Evolutionary conservation across 495 filamentous ascomycete species (phyloP), one percentile per base, ranked within the genome.

Genomic region (Neurospora africana): DNA sequence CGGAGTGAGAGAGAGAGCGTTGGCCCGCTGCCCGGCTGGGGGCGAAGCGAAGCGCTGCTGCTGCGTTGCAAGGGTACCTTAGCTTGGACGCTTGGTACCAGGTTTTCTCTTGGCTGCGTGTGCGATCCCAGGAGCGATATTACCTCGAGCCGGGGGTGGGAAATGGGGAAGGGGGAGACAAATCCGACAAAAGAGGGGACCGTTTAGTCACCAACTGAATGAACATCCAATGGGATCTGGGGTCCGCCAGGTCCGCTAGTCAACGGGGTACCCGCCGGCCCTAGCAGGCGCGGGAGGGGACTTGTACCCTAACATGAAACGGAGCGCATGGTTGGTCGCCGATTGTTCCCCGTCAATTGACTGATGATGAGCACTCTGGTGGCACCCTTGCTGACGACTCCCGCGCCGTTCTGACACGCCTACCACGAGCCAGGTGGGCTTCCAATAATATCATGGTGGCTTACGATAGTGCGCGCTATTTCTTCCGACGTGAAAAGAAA

Each of bases 251-350:
- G 61, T 19, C 21, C 68, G 68, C 43, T 65, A 70, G 68, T 19
- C n/a, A 65, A 69, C 23, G 13, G 68, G 36, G 68, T 70, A 65
- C 65, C 68, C 53, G 19, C 38, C 35, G 17, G 30, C 39, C 35
- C 61, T 5, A 70, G 13, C 21, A 35, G 10, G 39, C 58, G 35
- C 11, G 40, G 61, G 36, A 58, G 70, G 67, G 21, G 68, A 76
- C 73, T 58, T 74, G 4, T 0, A 40, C 35, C 10, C 69, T 72
- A 74, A 76, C 73, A 43, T 71, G 72, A 76, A 76, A 76, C 70
- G 72, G 74, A 72, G 72, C 38, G 47, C 47, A 30, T 58, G 27
- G 47, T 58, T 58, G 47, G 47, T 58, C 23, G 47, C 21, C 27
- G 21, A 58, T 58, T 27, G 47, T 58, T 58, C 47, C 47, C 33